These are phyloP conservation scores for Echium plantagineum DNA, from an alignment of 257 asterid genomes.

Conservation along the genomic window DNA sequence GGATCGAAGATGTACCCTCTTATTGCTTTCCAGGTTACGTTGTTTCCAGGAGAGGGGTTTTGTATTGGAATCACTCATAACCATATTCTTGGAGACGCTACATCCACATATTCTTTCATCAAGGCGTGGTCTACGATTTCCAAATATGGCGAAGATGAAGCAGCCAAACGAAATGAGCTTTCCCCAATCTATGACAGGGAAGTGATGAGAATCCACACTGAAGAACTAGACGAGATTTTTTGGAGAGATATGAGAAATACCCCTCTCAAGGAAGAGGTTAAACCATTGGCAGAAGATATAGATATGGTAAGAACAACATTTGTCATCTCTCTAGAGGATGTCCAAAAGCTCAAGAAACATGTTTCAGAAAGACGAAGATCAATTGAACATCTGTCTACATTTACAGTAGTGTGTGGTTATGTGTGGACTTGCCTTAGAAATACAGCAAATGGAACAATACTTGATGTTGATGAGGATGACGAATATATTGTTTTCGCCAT, in stretches of 20 bases:
- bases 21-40: neutral
- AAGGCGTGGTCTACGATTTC: constrained; percentile 3
- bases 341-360: neutral
- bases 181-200: constrained; percentile 1
- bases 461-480: neutral
- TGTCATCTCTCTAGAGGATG: neutral
- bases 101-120: neutral
- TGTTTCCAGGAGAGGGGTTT: neutral
- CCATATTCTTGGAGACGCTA: neutral
- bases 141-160: neutral
- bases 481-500: neutral
- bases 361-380: neutral
- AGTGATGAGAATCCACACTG: neutral
- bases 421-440: neutral
- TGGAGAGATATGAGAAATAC: neutral
- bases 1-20: neutral
- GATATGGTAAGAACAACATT: neutral
- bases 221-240: neutral
- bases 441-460: neutral
- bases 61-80: constrained; percentile 3
- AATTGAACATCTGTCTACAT: neutral
- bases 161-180: neutral
- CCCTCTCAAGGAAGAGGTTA: neutral
- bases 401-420: neutral
- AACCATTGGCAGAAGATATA: neutral